Percentiles rank a stretch among this genome's conserved stretches.
These are phyloP conservation scores for Debaryomyces coudertii DNA, from an alignment of 1,139 yeast genomes.

Conservation along the genomic window DNA sequence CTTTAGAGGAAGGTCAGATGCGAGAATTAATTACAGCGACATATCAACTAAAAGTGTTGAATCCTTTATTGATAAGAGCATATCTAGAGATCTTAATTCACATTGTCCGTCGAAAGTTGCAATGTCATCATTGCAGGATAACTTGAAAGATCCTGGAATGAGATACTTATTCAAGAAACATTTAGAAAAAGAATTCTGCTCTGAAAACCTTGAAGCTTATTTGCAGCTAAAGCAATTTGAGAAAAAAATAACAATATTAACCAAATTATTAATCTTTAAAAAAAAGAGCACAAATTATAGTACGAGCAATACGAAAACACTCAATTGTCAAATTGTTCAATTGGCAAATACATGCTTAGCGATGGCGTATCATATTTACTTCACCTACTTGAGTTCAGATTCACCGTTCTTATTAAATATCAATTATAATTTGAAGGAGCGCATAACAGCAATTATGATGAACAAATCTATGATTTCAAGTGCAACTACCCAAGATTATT, in stretches of 20 bases:
- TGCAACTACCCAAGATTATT: conserved; percentile 6
- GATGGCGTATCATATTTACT: conserved; percentile 63
- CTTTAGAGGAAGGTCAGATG: not conserved
- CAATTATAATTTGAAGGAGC: conserved; percentile 56
- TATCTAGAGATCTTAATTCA: not conserved
- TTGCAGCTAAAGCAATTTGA: conserved; percentile 53
- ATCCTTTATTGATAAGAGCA: conserved; percentile 1
- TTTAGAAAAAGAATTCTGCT: conserved; percentile 64
- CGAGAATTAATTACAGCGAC: not conserved
- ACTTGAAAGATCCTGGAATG: conserved; percentile 79
- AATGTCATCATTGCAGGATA: conserved; percentile 38
- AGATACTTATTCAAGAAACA: conserved; percentile 68
- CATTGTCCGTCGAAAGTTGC: not conserved
- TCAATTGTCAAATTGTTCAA: conserved; percentile 39
- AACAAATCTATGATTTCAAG: conserved; percentile 12
- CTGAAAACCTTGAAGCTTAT: conserved; percentile 77
- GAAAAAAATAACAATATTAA: conserved; percentile 22
- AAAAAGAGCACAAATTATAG: conserved; percentile 17
- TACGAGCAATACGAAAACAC: conserved; percentile 11
- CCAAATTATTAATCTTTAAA: conserved; percentile 23
- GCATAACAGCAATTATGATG: conserved; percentile 50
- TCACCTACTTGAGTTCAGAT: conserved; percentile 67
- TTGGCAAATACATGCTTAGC: conserved; percentile 57
- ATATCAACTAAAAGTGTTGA: conserved; percentile 4
- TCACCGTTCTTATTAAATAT: conserved; percentile 77